Percentiles rank a stretch among this genome's conserved stretches.
phyloP scores from a whole-genome alignment of 2,329 filamentous ascomycete genomes.

The Xylaria polymorpha region DNA sequence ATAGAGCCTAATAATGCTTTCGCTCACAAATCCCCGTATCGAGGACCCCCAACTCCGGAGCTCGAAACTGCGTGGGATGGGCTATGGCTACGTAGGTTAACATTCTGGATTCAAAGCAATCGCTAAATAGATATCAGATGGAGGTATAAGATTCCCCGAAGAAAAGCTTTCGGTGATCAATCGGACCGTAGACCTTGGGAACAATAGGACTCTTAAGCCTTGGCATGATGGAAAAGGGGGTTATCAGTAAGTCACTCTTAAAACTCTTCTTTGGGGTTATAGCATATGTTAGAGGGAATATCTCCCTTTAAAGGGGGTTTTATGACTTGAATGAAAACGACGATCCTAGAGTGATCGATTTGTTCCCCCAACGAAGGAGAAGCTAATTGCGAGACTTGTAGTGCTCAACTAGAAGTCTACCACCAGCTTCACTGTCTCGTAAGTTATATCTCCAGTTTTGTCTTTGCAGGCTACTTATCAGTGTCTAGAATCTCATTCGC shows the following conservation, averaged over 20 bases:
- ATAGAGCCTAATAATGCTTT: constrained; percentile 29
- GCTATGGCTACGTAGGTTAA: constrained; percentile 26
- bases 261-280: background rate
- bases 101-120: background rate
- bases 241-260: constrained; percentile 19
- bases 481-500: constrained; percentile 24
- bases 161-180: constrained; percentile 25
- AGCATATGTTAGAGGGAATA: too few species aligned
- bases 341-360: background rate
- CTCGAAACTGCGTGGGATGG: constrained; percentile 28
- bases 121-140: constrained; percentile 2
- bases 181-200: constrained; percentile 30
- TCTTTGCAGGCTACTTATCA: background rate
- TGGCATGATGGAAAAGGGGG: constrained; percentile 36
- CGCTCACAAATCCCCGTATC: constrained; percentile 30
- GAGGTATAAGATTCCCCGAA: constrained; percentile 28
- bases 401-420: constrained; percentile 26
- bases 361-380: background rate
- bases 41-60: constrained; percentile 31
- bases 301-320: too few species aligned
- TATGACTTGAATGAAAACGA: background rate
- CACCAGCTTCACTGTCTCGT: constrained; percentile 32
- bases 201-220: constrained; percentile 29
- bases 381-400: constrained; percentile 4
- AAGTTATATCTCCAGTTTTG: background rate